Conservation (phyloP, 345 rosid species). For the Citrus australasica region DNA sequence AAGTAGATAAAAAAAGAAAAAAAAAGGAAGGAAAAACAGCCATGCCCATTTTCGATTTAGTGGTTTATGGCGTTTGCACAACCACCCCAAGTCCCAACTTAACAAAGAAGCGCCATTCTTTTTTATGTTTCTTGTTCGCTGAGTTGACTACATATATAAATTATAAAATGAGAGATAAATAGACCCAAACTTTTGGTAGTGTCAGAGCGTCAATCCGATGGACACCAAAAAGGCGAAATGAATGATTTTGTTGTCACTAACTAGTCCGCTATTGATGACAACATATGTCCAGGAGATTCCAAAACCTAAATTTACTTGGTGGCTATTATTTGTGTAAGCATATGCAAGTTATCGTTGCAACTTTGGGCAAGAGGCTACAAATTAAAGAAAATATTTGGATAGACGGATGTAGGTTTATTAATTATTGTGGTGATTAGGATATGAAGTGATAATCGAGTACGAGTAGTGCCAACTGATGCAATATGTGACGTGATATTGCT, state of each 20-base stretch:
- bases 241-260: background rate
- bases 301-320: background rate
- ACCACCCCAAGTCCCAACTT: too few relatives aligned
- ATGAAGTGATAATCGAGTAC: background rate
- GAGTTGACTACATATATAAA: too few relatives aligned
- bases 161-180: too few relatives aligned
- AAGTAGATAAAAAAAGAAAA: too few relatives aligned
- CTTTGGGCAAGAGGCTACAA: background rate
- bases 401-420: background rate
- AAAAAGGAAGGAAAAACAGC: too few relatives aligned
- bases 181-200: background rate
- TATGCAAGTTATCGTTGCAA: background rate
- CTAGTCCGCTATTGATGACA: background rate
- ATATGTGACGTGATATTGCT: background rate
- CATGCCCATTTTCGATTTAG: too few relatives aligned
- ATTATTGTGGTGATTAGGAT: background rate
- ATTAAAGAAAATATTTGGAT: too few relatives aligned
- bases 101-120: background rate
- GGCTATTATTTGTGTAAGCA: background rate
- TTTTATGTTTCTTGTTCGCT: background rate
- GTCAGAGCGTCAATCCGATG: background rate
- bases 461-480: background rate
- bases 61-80: background rate
- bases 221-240: background rate
- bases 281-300: too few relatives aligned